phyloP scores from a whole-genome alignment of 768 basidiomycete species.

The Termitomyces sp. region DNA sequence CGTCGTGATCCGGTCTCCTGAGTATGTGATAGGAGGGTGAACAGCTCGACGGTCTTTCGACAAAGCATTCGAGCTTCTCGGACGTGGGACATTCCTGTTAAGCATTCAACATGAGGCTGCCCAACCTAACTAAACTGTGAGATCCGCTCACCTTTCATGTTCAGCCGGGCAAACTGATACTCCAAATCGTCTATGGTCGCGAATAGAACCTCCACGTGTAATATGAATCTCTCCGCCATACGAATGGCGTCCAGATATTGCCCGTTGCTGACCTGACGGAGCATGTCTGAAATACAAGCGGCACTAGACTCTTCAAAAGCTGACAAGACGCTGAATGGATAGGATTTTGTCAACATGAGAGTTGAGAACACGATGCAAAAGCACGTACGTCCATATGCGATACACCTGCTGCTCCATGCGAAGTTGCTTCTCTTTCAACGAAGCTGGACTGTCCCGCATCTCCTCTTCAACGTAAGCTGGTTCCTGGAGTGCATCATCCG shows the following conservation, averaged over 20 bases:
- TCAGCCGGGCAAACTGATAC: constrained; percentile 73
- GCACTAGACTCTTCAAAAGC: constrained; percentile 99
- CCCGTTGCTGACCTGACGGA: constrained; percentile 93
- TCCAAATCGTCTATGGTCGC: constrained; percentile 97
- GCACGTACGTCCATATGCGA: constrained; percentile 94
- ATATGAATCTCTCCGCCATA: constrained; percentile 98
- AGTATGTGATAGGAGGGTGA: constrained; percentile 92
- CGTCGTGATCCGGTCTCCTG: constrained; percentile 87
- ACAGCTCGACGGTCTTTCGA: constrained; percentile 97
- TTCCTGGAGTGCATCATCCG: constrained; percentile 46
- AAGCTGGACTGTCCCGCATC: constrained; percentile 64
- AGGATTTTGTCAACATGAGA: constrained; percentile 6
- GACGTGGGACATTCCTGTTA: constrained; percentile 91
- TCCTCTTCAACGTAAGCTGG: constrained; percentile 75
- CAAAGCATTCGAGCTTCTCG: constrained; percentile 98
- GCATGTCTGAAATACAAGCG: constrained; percentile 98
- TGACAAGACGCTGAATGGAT: constrained; percentile 72
- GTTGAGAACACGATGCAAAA: constrained; percentile 3
- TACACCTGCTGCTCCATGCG: constrained; percentile 97
- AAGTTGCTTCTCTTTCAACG: constrained; percentile 85
- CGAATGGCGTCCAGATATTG: constrained; percentile 95
- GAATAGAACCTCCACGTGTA: constrained; percentile 97
- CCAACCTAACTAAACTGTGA: neutral
- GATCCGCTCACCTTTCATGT: constrained; percentile 70
- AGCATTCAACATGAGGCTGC: constrained; percentile 13